phyloP scores from a whole-genome alignment of 345 rosid genomes.

The Salix udensis region DNA sequence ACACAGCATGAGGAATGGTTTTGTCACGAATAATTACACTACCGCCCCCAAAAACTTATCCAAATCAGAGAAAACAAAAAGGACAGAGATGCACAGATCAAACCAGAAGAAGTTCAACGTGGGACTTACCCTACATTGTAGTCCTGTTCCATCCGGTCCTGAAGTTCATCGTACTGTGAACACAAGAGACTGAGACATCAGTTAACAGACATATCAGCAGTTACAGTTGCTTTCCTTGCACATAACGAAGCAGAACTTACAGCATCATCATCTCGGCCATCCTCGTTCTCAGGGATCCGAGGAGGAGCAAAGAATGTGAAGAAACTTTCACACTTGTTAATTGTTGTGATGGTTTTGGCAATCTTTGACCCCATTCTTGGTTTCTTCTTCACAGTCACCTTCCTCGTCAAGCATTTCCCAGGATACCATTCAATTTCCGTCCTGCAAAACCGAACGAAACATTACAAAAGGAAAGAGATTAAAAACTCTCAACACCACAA shows the following conservation, averaged over 20 bases:
- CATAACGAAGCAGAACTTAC: constrained; percentile 7
- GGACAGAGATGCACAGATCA: neutral
- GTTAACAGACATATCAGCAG: neutral
- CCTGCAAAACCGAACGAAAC: no score
- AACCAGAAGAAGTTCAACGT: neutral
- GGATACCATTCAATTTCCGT: no score
- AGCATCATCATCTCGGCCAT: constrained; percentile 18
- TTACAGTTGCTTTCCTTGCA: neutral
- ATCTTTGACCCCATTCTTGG: no score
- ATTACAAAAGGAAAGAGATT: no score
- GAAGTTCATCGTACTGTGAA: constrained; percentile 16
- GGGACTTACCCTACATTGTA: constrained; percentile 14
- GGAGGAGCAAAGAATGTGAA: neutral
- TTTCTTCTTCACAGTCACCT: no score
- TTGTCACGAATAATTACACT: constrained; percentile 17
- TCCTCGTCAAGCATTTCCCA: no score
- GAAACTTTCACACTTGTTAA: no score
- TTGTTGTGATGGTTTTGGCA: no score
- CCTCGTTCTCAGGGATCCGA: constrained; percentile 13
- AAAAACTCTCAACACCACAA: no score
- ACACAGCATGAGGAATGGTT: constrained; percentile 24
- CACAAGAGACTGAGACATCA: neutral
- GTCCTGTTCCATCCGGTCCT: constrained; percentile 20
- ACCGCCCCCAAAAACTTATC: neutral
- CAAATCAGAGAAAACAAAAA: neutral